Base-by-base conservation (phyloP, 2,329 filamentous ascomycete species). In the Fusarium falciforme region DNA sequence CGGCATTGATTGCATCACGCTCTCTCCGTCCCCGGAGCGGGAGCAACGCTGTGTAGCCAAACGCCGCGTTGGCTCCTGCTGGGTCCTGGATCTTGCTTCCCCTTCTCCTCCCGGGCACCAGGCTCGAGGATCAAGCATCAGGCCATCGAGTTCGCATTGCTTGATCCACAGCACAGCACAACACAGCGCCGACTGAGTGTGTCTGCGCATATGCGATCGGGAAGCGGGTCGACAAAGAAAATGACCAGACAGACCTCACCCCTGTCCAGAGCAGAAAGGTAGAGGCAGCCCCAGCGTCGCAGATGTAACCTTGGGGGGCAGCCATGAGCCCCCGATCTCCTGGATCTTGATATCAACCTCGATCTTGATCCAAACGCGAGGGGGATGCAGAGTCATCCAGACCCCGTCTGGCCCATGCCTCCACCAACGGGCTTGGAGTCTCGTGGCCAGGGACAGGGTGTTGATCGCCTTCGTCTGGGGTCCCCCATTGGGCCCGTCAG, bases 391-490 rank as follows among this genome's bases (percentile, higher is more conserved):
- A 38, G 42, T 47, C 65, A 61, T 61, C 52, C 40, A 59, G 42
- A 38, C 54, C 27, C 6, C 60, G 29, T 38, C 14, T 49, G 22
- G 62, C n/a, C 20, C 12, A 61, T 44, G 36, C 36, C 44, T 52
- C 58, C 68, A 70, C 72, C 68, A 70, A 70, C 59, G 10, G 35
- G 40, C 29, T 38, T 29, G 31, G 16, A 63, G 63, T 62, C 65
- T 57, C 36, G 38, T 63, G 66, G 66, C 52, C 25, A 29, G 63
- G 55, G 64, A 57, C 11, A 44, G 40, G 61, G 64, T 59, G 31
- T 16, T 65, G 61, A 66, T 64, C 64, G 29, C 33, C 16, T 47
- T 55, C 42, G 29, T 66, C 54, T 52, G 38, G 31, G 40, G 31
- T 49, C 40, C 58, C 58, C 35, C 44, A 71, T 69, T 70, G 44